phyloP scores from a whole-genome alignment of 139 green algal species.

The Ostreobium quekettii region DNA sequence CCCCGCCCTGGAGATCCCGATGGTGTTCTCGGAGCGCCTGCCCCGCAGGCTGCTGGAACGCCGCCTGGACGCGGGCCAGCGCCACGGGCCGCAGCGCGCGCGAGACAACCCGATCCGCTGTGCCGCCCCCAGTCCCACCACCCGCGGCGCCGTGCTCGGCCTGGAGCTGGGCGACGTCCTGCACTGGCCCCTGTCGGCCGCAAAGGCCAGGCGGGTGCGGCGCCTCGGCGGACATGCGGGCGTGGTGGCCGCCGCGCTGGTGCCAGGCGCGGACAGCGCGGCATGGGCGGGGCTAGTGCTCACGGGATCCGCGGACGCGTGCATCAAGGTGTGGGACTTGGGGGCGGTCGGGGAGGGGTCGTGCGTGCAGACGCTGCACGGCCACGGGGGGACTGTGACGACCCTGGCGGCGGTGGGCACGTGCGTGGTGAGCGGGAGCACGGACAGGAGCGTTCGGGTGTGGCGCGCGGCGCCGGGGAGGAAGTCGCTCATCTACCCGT shows the following conservation, averaged over 20 bases:
- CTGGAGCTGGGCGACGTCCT: constrained; percentile 17
- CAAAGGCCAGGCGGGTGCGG: neutral
- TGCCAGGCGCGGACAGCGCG: neutral
- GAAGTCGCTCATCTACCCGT: constrained; percentile 38
- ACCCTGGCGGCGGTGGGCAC: constrained; percentile 26
- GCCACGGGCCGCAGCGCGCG: neutral
- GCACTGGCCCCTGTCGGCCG: constrained; percentile 16
- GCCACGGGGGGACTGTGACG: constrained; percentile 49
- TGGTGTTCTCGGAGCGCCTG: neutral
- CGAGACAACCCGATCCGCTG: constrained; percentile 14
- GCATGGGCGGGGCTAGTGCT: constrained; percentile 30
- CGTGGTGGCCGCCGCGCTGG: neutral
- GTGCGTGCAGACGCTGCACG: constrained; percentile 49
- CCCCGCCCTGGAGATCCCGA: constrained; percentile 12
- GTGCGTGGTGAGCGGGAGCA: constrained; percentile 44
- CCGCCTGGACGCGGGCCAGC: too few relatives aligned
- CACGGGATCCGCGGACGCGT: constrained; percentile 41
- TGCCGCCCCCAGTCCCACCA: neutral
- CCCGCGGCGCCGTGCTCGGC: constrained; percentile 4
- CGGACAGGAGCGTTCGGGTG: constrained; percentile 44
- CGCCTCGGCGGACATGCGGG: neutral
- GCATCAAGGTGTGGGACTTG: constrained; percentile 52
- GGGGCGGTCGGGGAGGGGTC: neutral
- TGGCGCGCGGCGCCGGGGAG: constrained; percentile 39
- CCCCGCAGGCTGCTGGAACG: neutral